These are phyloP conservation scores for Tetracladium setigerum DNA, from an alignment of 495 filamentous ascomycete species.

Conservation along the genomic window DNA sequence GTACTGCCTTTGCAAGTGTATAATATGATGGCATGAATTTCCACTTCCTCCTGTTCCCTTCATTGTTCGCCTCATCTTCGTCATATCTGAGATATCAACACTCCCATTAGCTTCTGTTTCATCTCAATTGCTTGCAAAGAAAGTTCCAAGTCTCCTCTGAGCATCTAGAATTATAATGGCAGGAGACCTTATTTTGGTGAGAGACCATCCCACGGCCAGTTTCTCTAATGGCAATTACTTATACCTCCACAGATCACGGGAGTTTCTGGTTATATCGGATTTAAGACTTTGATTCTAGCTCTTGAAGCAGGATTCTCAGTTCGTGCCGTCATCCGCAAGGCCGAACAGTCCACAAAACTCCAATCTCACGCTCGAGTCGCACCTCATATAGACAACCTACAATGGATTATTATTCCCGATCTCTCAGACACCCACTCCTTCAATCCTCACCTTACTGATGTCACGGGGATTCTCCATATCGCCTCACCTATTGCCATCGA, in stretches of 20 bases:
- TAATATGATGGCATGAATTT: constrained; percentile 8
- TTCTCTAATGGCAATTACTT: constrained; percentile 4
- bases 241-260: constrained; percentile 24
- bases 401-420: constrained; percentile 13
- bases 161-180: constrained; percentile 10
- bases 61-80: constrained; percentile 2
- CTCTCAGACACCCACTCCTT: constrained; percentile 12
- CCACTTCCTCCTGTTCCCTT: constrained; percentile 4
- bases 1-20: constrained; percentile 7
- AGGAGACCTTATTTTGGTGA: constrained; percentile 18
- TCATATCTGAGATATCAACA: neutral
- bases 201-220: constrained; percentile 1
- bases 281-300: constrained; percentile 27
- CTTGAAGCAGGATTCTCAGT: constrained; percentile 31
- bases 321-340: constrained; percentile 36
- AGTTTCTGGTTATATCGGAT: constrained; percentile 17
- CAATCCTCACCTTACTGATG: constrained; percentile 8
- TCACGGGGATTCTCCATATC: constrained; percentile 28
- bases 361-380: constrained; percentile 8
- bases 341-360: constrained; percentile 22
- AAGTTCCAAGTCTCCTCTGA: constrained; percentile 4
- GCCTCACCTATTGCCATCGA: constrained; percentile 29
- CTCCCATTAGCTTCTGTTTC: constrained; percentile 2
- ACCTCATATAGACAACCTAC: constrained; percentile 7
- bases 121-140: constrained; percentile 10